Conservation (phyloP, 306 rosid species). For the Alnus rubra region DNA sequence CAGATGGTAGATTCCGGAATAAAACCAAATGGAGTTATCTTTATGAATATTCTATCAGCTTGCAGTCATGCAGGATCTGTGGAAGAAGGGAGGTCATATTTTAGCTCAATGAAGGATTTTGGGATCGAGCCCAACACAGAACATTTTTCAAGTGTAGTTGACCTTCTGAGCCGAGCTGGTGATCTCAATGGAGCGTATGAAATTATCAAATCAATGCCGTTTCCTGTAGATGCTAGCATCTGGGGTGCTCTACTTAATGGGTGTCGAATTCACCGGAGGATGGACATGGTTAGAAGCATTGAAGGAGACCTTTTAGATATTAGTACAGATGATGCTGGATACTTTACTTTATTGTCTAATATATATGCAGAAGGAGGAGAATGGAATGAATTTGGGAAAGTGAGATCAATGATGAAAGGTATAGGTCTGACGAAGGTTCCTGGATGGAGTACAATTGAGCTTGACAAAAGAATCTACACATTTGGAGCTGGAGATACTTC, state of each 20-base stretch:
- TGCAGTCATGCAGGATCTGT: slow-evolving; percentile 89
- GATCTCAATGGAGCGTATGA: slow-evolving; percentile 68
- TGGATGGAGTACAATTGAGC: slow-evolving; percentile 74
- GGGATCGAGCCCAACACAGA: slow-evolving; percentile 60
- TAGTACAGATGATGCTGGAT: slow-evolving; percentile 75
- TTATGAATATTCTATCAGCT: slow-evolving; percentile 86
- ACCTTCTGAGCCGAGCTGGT: slow-evolving; percentile 88
- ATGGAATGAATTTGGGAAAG: slow-evolving; percentile 73
- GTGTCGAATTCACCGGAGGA: slow-evolving; percentile 71
- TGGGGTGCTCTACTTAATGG: slow-evolving; percentile 91
- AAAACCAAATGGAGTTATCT: slow-evolving; percentile 74
- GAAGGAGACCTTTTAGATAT: slow-evolving; percentile 46
- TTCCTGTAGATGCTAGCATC: slow-evolving; percentile 64
- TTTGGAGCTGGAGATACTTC: slow-evolving; percentile 74
- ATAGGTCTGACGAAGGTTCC: slow-evolving; percentile 81
- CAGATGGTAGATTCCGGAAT: slow-evolving; percentile 59
- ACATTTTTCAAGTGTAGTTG: slow-evolving; percentile 72
- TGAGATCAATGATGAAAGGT: slow-evolving; percentile 70
- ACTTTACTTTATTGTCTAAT: slow-evolving; percentile 82
- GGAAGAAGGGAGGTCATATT: slow-evolving; percentile 62
- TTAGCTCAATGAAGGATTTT: slow-evolving; percentile 56
- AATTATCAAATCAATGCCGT: slow-evolving; percentile 56
- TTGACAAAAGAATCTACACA: slow-evolving; percentile 60
- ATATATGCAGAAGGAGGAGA: slow-evolving; percentile 85
- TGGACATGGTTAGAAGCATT: slow-evolving; percentile 61